Percentiles rank a stretch among this genome's conserved stretches.
Evolutionary conservation across 116 monocot species (phyloP).

Genomic region (Cymodocea nodosa): DNA sequence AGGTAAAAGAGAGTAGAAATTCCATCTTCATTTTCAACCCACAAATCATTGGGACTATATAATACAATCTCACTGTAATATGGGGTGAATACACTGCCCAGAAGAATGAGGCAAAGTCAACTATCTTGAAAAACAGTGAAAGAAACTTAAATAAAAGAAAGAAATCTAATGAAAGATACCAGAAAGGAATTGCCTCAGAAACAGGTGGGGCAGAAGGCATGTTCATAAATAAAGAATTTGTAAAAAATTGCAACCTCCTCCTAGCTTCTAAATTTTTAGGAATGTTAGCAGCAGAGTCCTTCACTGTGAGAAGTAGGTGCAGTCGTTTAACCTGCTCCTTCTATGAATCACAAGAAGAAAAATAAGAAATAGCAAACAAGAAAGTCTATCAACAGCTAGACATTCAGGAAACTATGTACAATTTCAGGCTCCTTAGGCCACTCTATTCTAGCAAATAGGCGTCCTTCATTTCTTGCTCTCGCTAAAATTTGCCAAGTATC

Average conservation of each 20-base stretch:
- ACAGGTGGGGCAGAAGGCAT: constrained; percentile 80
- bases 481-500: constrained; percentile 85
- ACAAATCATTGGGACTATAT: constrained; percentile 63
- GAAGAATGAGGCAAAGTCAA: neutral
- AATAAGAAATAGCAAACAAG: neutral
- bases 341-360: constrained; percentile 20
- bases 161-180: constrained; percentile 27
- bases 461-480: constrained; percentile 68
- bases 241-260: constrained; percentile 80
- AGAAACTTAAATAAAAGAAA: neutral
- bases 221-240: constrained; percentile 93
- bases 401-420: constrained; percentile 23
- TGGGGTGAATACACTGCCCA: constrained; percentile 81
- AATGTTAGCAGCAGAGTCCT: constrained; percentile 82
- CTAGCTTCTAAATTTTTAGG: constrained; percentile 94
- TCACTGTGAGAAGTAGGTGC: constrained; percentile 80
- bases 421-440: constrained; percentile 84
- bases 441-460: constrained; percentile 64
- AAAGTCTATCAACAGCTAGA: neutral
- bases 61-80: constrained; percentile 96
- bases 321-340: constrained; percentile 90
- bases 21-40: constrained; percentile 92
- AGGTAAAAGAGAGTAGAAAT: constrained; percentile 95
- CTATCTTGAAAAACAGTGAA: neutral
- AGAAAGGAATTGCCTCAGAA: constrained; percentile 86